Evolutionary conservation across 2,329 filamentous ascomycete species (phyloP), one percentile per base, ranked within the genome.

Genomic region (Mycosphaerella arachidis): DNA sequence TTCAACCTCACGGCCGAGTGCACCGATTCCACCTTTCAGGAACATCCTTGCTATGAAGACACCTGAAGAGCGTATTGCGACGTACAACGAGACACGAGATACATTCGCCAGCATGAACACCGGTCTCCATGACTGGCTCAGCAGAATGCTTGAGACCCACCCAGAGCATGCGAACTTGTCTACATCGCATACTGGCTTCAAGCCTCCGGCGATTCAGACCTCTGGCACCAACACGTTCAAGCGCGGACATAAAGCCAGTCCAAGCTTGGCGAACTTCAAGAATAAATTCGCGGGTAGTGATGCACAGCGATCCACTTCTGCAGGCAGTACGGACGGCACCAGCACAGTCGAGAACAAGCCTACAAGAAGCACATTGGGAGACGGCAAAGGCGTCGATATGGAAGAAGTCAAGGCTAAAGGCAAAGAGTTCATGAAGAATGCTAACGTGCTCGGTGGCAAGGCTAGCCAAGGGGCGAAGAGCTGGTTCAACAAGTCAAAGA

Each of bases 401-500:
- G 70, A 66, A 30, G 67, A 71, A 58, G 84, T 92, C 73, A 89
- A 91, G 67, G 84, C 87, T 43, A 93, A 92, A 79, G 87, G 92
- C 73, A 97, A 96, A 78, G 92, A 95, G 69, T 79, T 97, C 30
- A 82, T 97, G 72, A 90, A 94, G 66, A 88, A 88, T 24, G 92
- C 92, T 57, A 91, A 91, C 56, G 78, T 85, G 18, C 78, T 88
- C 60, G 84, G 86, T 61, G 86, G 86, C 27, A 88, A 87, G 70
- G 86, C 85, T 33, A 83, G 84, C 64, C 92, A 91, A 72, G 91
- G 91, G 60, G 92, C 92, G 53, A 96, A 96, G 79, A 93, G 92
- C 55, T 76, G 97, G 65, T 87, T 97, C 74, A 91, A 89, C 66
- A 96, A 96, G 78, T 91, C 92, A 67, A 93, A 90, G 78, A 93